Base-by-base conservation (phyloP, 2,329 filamentous ascomycete genomes). In the Albophoma yamanashiensis region DNA sequence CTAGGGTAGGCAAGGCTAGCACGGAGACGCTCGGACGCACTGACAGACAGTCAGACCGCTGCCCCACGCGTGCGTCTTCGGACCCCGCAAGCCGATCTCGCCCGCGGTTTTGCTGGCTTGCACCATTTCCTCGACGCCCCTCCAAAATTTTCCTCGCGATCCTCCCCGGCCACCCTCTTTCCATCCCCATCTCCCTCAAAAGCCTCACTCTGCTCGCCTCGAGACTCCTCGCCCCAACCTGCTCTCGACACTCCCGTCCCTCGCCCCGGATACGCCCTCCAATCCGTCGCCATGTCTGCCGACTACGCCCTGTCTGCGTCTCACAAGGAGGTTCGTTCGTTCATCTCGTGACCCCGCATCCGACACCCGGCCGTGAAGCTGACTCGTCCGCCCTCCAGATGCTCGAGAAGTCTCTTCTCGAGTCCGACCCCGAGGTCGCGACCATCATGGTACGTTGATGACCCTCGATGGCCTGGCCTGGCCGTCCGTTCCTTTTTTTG, bases 361-460 rank as follows among this genome's bases (percentile, higher is more conserved):
- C 36, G 2, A 17, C 6, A n/a, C n/a, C n/a, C n/a, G 9, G 47
- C 31, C 7, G 17, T 34, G n/a, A 14, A n/a, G 50, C 59, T 68
- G 60, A 57, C 55, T 25, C 40, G 27, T 57, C 38, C 38, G 63
- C 62, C 62, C 64, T 47, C 60, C 8, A 96, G 92, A 87, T 97
- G 85, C 91, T 99, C 81, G 90, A 97, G 85, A 94, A 91, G 82
- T 89, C 91, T 75, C 86, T 99, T 70, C 79, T 93, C 70, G 91
- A 96, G 69, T 88, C 89, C 60, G 94, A 99, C 77, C 89, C 91
- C 61, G 92, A 97, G 84, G 91, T 99, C 71, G 92, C 92, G 67
- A 82, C 89, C 79, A 96, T 99, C 78, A 97, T 99, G 92, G 91
- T 95, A 83, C 66, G 84, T 75, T 55, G 60, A 58, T 40, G 45